Base-by-base conservation (phyloP, 192 early-diverging fungal species). In the Gamsiella multidivaricata region DNA sequence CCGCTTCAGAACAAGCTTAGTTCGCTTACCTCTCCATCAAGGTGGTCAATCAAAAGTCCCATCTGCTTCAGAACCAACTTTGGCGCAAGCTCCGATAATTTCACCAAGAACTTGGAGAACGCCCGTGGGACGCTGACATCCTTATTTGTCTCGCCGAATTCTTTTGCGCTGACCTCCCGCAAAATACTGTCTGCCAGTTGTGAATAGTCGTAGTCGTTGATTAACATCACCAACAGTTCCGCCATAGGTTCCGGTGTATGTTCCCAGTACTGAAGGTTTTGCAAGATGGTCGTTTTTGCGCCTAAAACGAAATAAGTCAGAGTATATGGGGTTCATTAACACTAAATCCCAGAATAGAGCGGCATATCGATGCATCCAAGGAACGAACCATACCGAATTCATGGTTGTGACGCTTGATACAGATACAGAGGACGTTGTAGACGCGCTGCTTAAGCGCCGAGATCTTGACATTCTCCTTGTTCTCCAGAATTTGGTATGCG, bases 31-130 rank as follows among this genome's bases (percentile, higher is more conserved):
- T 96, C 93, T 18, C 95, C 93, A 82, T 97, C 97, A 43, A 99
- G 80, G 50, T 94, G 94, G 0, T 87, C 80, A 58, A 94, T 90
- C 41, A 99, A 80, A 36, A 93, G 79, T 29, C 90, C 92, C 87
- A 99, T 94, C 59, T 97, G 92, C 45, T 96, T 96, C 56, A 97
- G 68, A 23, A 97, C 88, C 3, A 91, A 80, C 64, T 91, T 93
- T 42, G 96, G 96, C 11, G 84, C 84, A 32, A 94, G 56, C 68
- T 96, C 94, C 22, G 96, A 92, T 25, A 98, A 73, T 31, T 88
- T 87, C 3, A 94, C 83, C 29, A 99, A 80, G 72, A 98, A 98
- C 36, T 85, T 84, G 0, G 95, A 85, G 54, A 94, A 92, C 15
- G 92, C 90, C 75, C 95, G 94, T n/a, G 96, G 91, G 17, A 85